Evolutionary conservation across 2,329 filamentous ascomycete genomes (phyloP).

Genomic region (Penicillium verrucosum): DNA sequence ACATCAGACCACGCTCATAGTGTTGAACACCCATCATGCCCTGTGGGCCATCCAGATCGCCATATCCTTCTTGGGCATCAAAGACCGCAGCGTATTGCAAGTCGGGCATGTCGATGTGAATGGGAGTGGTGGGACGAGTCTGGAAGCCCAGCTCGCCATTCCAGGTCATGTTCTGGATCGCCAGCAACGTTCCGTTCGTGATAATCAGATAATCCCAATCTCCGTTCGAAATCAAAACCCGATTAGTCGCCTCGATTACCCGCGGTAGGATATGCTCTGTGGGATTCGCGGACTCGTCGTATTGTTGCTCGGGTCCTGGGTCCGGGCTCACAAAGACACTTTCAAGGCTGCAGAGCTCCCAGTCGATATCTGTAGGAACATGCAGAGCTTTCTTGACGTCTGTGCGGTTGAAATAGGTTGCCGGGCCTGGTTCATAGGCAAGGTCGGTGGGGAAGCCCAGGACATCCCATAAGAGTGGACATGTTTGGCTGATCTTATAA

Average conservation of each 20-base stretch:
- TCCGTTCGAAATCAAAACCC: slow-evolving; percentile 73
- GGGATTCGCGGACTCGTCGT: slow-evolving; percentile 51
- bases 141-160: slow-evolving; percentile 70
- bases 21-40: slow-evolving; percentile 69
- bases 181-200: slow-evolving; percentile 67
- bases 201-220: slow-evolving; percentile 69
- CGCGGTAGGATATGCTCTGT: slow-evolving; percentile 48
- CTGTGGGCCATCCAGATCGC: slow-evolving; percentile 61
- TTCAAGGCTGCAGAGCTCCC: slow-evolving; percentile 35
- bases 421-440: slow-evolving; percentile 60
- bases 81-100: slow-evolving; percentile 53
- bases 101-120: slow-evolving; percentile 40
- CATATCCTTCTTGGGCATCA: slow-evolving; percentile 55
- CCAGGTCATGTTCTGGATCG: slow-evolving; percentile 83
- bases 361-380: slow-evolving; percentile 45
- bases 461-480: slow-evolving; percentile 67
- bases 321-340: slow-evolving; percentile 46
- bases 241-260: slow-evolving; percentile 55
- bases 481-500: slow-evolving; percentile 70
- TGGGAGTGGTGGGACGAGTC: slow-evolving; percentile 55
- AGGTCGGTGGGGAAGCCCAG: slow-evolving; percentile 58
- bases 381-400: slow-evolving; percentile 69
- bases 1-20: slow-evolving; percentile 74
- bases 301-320: slow-evolving; percentile 36
- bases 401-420: slow-evolving; percentile 65